Conservation (phyloP, 2,329 filamentous ascomycete species). For the Metarhizium humberi region DNA sequence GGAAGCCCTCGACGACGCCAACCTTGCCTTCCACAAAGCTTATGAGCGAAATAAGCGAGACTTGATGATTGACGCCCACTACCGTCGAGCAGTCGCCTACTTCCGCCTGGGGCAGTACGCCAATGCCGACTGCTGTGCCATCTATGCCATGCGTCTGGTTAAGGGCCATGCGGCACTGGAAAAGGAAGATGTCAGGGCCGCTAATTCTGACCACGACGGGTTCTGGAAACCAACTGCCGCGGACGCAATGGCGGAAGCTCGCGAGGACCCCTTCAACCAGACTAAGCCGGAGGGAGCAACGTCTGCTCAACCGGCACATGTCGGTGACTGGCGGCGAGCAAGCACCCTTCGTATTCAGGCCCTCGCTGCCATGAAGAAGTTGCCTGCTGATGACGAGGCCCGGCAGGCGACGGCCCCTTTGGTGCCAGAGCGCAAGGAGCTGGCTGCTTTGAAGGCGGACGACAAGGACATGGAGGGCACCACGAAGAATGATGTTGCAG, state of each 20-base stretch:
- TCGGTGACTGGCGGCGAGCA: constrained; percentile 27
- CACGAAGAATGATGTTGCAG: not conserved
- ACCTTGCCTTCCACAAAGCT: constrained; percentile 54
- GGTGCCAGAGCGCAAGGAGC: constrained; percentile 22
- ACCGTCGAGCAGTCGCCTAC: constrained; percentile 67
- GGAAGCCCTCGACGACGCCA: constrained; percentile 60
- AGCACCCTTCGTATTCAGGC: constrained; percentile 37
- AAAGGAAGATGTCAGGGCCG: constrained; percentile 19
- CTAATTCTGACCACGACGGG: constrained; percentile 33
- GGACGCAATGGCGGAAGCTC: constrained; percentile 11
- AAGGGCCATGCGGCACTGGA: constrained; percentile 22
- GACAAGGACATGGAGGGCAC: not conserved
- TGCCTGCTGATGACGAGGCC: constrained; percentile 34
- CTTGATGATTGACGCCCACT: constrained; percentile 70
- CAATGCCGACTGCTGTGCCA: constrained; percentile 64
- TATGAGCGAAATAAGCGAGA: constrained; percentile 62
- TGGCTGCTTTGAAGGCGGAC: constrained; percentile 12
- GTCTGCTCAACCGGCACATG: not conserved
- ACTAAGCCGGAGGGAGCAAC: constrained; percentile 15
- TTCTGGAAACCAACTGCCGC: constrained; percentile 33
- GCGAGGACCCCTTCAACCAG: constrained; percentile 14
- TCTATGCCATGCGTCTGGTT: constrained; percentile 39
- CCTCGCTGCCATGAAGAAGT: constrained; percentile 32
- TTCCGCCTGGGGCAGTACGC: constrained; percentile 62
- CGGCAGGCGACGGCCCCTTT: constrained; percentile 33